A percentile compares a stretch with the other conserved stretches of the same genome.
Conservation (phyloP, 306 rosid genomes). For the Pterocarpus santalinus region DNA sequence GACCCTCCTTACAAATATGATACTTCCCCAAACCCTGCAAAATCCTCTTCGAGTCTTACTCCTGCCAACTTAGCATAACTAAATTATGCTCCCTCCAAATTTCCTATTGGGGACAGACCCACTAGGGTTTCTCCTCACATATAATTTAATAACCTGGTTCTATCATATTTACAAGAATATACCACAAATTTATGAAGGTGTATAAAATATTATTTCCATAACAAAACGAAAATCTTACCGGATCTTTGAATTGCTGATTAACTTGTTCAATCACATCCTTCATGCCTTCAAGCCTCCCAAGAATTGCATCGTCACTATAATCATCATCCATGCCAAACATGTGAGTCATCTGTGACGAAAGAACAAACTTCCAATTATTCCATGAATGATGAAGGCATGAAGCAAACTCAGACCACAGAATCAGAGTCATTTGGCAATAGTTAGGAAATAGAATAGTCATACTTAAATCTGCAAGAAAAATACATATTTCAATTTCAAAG, state of each 20-base stretch:
- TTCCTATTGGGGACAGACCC: too few relatives aligned
- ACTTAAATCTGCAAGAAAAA: constrained; percentile 13
- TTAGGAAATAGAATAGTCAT: constrained; percentile 17
- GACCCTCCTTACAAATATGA: too few relatives aligned
- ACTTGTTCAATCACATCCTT: constrained; percentile 97
- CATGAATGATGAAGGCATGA: constrained; percentile 14
- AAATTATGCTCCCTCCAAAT: too few relatives aligned
- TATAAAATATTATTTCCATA: constrained; percentile 32
- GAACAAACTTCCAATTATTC: constrained; percentile 19
- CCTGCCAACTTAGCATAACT: too few relatives aligned
- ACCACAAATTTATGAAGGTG: not conserved
- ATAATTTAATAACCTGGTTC: too few relatives aligned
- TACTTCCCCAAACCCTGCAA: too few relatives aligned
- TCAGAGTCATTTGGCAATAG: not conserved
- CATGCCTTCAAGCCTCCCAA: constrained; percentile 98
- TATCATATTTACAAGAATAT: not conserved
- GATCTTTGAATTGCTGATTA: constrained; percentile 92
- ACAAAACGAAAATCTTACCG: constrained; percentile 66
- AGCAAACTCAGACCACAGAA: constrained; percentile 7
- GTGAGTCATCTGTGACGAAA: constrained; percentile 77
- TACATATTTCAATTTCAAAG: not conserved
- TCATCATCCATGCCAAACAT: constrained; percentile 95
- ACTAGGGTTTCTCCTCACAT: too few relatives aligned
- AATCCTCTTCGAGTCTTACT: too few relatives aligned
- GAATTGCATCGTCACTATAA: constrained; percentile 89